phyloP scores from a whole-genome alignment of 805 yeast genomes.

The Candida schatavii region DNA sequence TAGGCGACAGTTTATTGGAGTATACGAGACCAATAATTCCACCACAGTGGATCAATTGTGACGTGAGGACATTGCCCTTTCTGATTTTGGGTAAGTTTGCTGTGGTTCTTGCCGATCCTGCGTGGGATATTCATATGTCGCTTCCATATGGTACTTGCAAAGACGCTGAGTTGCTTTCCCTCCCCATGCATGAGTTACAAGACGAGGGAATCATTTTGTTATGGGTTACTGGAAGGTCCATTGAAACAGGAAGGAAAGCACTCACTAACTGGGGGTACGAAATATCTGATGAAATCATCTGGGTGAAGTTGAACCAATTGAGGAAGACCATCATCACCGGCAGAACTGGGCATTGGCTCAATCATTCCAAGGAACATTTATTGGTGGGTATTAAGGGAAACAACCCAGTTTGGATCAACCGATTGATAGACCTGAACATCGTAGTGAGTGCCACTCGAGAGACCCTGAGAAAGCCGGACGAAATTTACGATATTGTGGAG shows the following conservation, averaged over 20 bases:
- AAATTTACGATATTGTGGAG: slow-evolving; percentile 79
- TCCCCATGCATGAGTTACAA: slow-evolving; percentile 69
- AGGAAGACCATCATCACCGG: slow-evolving; percentile 91
- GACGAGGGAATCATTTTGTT: slow-evolving; percentile 79
- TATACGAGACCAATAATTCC: slow-evolving; percentile 40
- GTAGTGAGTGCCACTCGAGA: slow-evolving; percentile 84
- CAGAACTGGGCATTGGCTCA: slow-evolving; percentile 95
- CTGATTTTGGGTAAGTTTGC: slow-evolving; percentile 71
- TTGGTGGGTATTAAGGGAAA: slow-evolving; percentile 82
- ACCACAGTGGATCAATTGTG: slow-evolving; percentile 87
- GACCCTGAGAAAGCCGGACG: slow-evolving; percentile 89
- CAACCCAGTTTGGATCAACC: slow-evolving; percentile 63
- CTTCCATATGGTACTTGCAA: slow-evolving; percentile 74
- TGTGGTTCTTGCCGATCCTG: slow-evolving; percentile 87
- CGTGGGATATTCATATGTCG: slow-evolving; percentile 96
- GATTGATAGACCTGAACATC: slow-evolving; percentile 67
- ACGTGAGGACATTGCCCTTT: slow-evolving; percentile 72
- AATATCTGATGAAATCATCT: slow-evolving; percentile 74
- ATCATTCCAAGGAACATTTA: slow-evolving; percentile 90
- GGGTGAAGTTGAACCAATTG: slow-evolving; percentile 90
- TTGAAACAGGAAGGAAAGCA: slow-evolving; percentile 81
- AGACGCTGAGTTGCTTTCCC: slow-evolving; percentile 65
- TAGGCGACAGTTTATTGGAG: slow-evolving; percentile 46
- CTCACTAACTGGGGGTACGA: slow-evolving; percentile 79
- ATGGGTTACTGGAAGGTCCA: slow-evolving; percentile 96